Base-by-base conservation (phyloP, 1,139 yeast genomes). In the Diutina siamensis region DNA sequence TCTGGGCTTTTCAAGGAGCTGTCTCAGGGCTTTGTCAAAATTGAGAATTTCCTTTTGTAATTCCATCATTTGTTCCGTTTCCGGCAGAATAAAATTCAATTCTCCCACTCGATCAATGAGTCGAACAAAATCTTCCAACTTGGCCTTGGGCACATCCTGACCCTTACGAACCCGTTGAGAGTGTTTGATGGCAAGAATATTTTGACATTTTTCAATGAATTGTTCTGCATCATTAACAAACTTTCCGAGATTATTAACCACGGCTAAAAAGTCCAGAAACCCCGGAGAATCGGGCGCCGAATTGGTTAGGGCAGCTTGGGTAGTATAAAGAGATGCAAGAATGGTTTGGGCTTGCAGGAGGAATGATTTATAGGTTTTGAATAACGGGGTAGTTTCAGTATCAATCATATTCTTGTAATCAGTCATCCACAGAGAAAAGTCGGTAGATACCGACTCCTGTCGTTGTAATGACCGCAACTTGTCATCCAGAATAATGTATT, bases 141-240 rank as follows among this genome's bases (percentile, higher is more conserved):
- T 50, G 45, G 48, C 52, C 21, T 45, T 55, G 57, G 33, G 54
- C 49, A 5, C 40, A n/a, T n/a, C 47, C 5, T 44, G 44, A 3
- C 50, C 51, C 15, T 54, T 57, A 35, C 74, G 56, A 48, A 70
- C 73, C 35, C 80, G 59, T 48, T 72, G 78, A 48, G 73, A 78
- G 50, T 75, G 78, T 48, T 74, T 68, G 56, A 63, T 62, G 1
- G 78, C 58, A 45, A 81, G 56, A 18, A 80, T 57, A 3, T 62
- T 62, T 50, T 77, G 80, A 33, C 84, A 83, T 40, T 72, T 72
- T 19, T 75, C 81, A 21, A 73, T 67, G 71, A 84, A 79, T 4
- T 57, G 59, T 45, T 69, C 70, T 0, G 81, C 74, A 28, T 62
- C 58, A 1, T 62, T 61, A 31, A 80, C 63, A 52, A 76, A 74